Conservation (phyloP, 2,329 filamentous ascomycete species). For the Alternaria brassicicola region DNA sequence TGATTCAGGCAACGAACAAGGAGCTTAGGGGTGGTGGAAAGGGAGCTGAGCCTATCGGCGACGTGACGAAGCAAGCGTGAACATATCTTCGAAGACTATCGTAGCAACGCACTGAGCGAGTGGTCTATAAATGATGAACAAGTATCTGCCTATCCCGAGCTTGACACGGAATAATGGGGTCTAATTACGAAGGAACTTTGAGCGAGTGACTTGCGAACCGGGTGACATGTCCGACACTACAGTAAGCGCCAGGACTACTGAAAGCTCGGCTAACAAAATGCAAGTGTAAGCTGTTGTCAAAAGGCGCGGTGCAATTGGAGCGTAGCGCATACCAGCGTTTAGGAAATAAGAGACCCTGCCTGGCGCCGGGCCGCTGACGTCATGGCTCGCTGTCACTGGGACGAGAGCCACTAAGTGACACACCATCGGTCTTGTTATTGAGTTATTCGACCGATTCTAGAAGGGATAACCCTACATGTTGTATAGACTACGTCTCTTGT, state of each 20-base stretch:
- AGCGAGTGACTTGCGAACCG: not conserved
- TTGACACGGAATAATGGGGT: not conserved
- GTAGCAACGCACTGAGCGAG: not conserved
- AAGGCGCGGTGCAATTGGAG: not conserved
- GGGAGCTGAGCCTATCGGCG: not conserved
- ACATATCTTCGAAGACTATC: not conserved
- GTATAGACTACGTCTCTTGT: not conserved
- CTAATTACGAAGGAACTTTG: not conserved
- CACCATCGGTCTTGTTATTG: not conserved
- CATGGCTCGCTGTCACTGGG: not conserved
- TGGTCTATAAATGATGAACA: not conserved
- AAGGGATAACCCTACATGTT: conserved; percentile 1
- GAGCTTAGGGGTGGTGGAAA: conserved; percentile 33
- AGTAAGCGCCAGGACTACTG: not conserved
- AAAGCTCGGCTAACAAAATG: not conserved
- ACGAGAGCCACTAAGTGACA: not conserved
- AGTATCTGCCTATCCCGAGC: not conserved
- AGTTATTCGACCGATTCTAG: not conserved
- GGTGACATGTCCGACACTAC: not conserved
- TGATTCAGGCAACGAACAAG: conserved; percentile 46
- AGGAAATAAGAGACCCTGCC: not conserved
- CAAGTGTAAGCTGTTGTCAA: not conserved
- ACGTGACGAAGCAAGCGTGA: conserved; percentile 4
- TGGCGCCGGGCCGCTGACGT: conserved; percentile 7
- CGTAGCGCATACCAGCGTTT: not conserved